Evolutionary conservation across 2,329 filamentous ascomycete genomes (phyloP).

Genomic region (Aureobasidium sp.): DNA sequence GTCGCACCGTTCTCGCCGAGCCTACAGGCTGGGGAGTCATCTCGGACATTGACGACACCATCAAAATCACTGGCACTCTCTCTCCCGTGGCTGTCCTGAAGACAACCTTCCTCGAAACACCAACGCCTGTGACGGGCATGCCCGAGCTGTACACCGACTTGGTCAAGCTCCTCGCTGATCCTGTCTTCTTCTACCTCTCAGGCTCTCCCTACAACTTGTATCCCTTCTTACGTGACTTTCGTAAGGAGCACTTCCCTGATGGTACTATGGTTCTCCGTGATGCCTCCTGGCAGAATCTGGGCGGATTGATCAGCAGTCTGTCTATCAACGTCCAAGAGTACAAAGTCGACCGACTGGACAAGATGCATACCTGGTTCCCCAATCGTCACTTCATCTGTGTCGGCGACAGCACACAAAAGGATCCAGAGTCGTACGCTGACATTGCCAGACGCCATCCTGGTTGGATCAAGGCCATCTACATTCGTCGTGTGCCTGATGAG

Average conservation of each 20-base stretch:
- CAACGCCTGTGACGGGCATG: conserved; percentile 81
- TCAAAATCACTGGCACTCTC: conserved; percentile 89
- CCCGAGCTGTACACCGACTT: conserved; percentile 82
- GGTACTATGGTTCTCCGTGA: conserved; percentile 90
- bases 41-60: conserved; percentile 95
- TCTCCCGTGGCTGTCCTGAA: conserved; percentile 83
- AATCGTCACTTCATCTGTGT: conserved; percentile 82
- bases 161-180: conserved; percentile 58
- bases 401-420: conserved; percentile 91
- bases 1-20: conserved; percentile 73
- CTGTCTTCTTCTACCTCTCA: conserved; percentile 93
- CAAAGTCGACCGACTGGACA: conserved; percentile 82
- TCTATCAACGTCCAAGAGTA: conserved; percentile 87
- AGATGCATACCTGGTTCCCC: conserved; percentile 83
- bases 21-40: conserved; percentile 87
- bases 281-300: conserved; percentile 85
- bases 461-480: conserved; percentile 88
- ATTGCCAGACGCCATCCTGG: conserved; percentile 73
- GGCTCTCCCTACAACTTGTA: conserved; percentile 97
- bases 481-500: conserved; percentile 79
- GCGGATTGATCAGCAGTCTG: conserved; percentile 80
- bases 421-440: conserved; percentile 91
- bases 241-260: conserved; percentile 73
- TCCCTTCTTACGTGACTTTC: conserved; percentile 82
- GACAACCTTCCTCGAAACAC: conserved; percentile 83